phyloP scores from a whole-genome alignment of 257 asterid species.

The Solanum phureja region DNA sequence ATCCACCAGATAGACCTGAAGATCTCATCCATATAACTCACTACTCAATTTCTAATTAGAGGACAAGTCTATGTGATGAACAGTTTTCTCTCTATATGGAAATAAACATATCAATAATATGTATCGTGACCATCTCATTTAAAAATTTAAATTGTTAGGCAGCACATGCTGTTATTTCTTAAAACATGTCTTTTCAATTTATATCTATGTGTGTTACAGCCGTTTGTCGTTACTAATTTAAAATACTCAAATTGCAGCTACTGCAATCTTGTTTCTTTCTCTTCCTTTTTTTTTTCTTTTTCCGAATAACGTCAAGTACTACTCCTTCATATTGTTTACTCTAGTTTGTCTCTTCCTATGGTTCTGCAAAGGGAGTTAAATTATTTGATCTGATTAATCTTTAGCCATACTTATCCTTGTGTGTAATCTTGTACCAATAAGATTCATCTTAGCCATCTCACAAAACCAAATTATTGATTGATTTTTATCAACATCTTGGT shows the following conservation, averaged over 20 bases:
- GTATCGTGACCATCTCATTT: neutral
- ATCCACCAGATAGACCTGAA: slow-evolving; percentile 28
- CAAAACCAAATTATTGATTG: too few relatives aligned
- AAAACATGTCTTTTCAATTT: neutral
- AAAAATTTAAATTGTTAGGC: neutral
- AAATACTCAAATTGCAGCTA: neutral
- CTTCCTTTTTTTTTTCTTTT: neutral
- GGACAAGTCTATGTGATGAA: too few relatives aligned
- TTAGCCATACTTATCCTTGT: slow-evolving; percentile 14
- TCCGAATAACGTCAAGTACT: neutral
- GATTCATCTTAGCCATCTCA: too few relatives aligned
- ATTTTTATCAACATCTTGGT: too few relatives aligned
- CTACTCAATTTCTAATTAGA: neutral
- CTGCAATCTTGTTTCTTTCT: neutral
- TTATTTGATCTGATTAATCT: neutral
- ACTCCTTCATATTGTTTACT: too few relatives aligned
- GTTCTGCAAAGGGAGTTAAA: too few relatives aligned
- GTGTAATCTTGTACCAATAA: too few relatives aligned
- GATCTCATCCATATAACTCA: neutral
- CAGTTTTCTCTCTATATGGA: neutral
- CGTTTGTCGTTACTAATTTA: neutral
- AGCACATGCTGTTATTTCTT: neutral
- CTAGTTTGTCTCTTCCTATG: neutral
- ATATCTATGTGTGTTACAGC: neutral
- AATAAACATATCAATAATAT: neutral